Evolutionary conservation across 176 grass and related monocot species (phyloP).

Genomic region (Ampelocalamus luodianensis): DNA sequence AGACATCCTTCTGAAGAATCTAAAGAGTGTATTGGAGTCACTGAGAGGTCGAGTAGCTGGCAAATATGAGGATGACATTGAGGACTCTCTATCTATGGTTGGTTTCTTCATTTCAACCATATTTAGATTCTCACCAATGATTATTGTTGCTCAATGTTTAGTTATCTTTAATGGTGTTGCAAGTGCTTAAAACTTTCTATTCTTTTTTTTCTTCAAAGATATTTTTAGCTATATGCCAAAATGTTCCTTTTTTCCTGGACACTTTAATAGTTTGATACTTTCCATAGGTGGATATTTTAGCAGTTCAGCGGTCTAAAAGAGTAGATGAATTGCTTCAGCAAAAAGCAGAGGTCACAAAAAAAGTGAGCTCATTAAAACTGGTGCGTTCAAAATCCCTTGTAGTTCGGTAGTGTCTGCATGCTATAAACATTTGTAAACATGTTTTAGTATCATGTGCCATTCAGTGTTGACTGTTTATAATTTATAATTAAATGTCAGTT

Average conservation of each 20-base stretch:
- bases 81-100: slow-evolving; percentile 78
- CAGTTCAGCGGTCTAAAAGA: slow-evolving; percentile 70
- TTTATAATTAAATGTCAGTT: not conserved
- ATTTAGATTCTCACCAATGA: not conserved
- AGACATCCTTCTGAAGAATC: slow-evolving; percentile 77
- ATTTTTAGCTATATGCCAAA: slow-evolving; percentile 9
- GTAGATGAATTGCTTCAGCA: slow-evolving; percentile 84
- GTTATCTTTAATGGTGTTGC: slow-evolving; percentile 25
- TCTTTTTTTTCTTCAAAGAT: slow-evolving; percentile 21
- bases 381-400: slow-evolving; percentile 35
- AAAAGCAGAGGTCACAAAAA: slow-evolving; percentile 71
- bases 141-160: slow-evolving; percentile 11
- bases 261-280: slow-evolving; percentile 30
- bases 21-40: slow-evolving; percentile 66
- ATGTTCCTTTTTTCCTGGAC: not conserved
- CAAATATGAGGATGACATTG: slow-evolving; percentile 73
- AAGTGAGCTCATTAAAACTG: slow-evolving; percentile 62
- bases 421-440: not conserved
- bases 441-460: not conserved
- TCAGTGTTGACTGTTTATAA: not conserved
- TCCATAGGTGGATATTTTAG: slow-evolving; percentile 72
- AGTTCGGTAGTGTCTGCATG: slow-evolving; percentile 12
- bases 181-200: not conserved
- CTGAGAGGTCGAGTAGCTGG: slow-evolving; percentile 58
- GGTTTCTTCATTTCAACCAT: slow-evolving; percentile 46